These are phyloP conservation scores for Reticulascus tulasneorum DNA, from an alignment of 2,329 filamentous ascomycete species.

Conservation along the genomic window DNA sequence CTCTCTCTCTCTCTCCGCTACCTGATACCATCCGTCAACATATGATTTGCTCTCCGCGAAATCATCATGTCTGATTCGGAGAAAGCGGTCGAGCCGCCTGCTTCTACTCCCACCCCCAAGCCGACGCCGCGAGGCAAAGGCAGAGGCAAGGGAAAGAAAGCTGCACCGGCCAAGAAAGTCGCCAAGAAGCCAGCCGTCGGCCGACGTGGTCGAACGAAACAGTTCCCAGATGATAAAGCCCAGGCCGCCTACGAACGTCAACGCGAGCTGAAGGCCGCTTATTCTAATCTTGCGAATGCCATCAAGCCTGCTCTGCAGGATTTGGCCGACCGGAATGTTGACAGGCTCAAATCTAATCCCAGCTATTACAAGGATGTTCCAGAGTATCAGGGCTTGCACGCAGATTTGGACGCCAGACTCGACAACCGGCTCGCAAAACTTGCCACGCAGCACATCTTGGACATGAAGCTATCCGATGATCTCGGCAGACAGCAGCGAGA, in stretches of 20 bases:
- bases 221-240: slow-evolving; percentile 48
- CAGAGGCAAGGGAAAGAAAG: slow-evolving; percentile 16
- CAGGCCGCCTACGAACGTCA: slow-evolving; percentile 61
- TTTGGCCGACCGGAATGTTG: slow-evolving; percentile 56
- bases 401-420: slow-evolving; percentile 39
- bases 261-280: slow-evolving; percentile 62
- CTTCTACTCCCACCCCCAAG: slow-evolving; percentile 13
- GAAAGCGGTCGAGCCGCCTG: slow-evolving; percentile 12
- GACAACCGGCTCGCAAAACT: slow-evolving; percentile 26
- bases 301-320: slow-evolving; percentile 64
- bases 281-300: slow-evolving; percentile 57
- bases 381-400: slow-evolving; percentile 49
- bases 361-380: slow-evolving; percentile 48
- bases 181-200: slow-evolving; percentile 32
- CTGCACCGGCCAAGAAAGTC: slow-evolving; percentile 13
- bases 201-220: slow-evolving; percentile 51
- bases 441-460: slow-evolving; percentile 21
- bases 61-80: slow-evolving; percentile 24
- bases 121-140: slow-evolving; percentile 18
- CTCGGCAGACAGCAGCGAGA: slow-evolving; percentile 34
- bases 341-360: slow-evolving; percentile 52
- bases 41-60: no score
- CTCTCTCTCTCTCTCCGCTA: no score
- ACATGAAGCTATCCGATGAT: slow-evolving; percentile 24
- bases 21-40: no score